These are phyloP conservation scores for Tulasnella calospora DNA, from an alignment of 768 basidiomycete genomes.

Conservation along the genomic window DNA sequence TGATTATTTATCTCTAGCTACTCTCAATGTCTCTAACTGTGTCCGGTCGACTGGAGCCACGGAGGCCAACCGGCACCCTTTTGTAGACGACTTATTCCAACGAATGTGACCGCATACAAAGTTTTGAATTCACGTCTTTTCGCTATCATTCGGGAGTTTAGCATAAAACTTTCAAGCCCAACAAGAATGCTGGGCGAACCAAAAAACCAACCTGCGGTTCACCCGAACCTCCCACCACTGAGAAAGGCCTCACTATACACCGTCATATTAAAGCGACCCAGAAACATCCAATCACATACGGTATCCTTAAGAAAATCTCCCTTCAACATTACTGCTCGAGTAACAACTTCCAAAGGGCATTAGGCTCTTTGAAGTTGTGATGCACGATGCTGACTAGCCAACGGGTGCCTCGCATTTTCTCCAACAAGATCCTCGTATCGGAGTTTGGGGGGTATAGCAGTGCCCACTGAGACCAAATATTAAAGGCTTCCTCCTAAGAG, in stretches of 20 bases:
- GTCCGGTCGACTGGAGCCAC: neutral
- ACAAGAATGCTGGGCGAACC: neutral
- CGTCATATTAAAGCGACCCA: neutral
- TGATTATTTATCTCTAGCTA: neutral
- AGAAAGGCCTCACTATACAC: neutral
- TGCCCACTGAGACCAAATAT: slow-evolving; percentile 94
- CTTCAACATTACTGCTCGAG: slow-evolving; percentile 37
- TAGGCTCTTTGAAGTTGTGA: slow-evolving; percentile 79
- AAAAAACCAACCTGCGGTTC: neutral
- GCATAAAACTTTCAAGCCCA: neutral
- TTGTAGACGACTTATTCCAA: neutral
- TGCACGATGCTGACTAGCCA: slow-evolving; percentile 93
- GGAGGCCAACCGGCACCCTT: neutral
- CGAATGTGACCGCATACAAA: neutral
- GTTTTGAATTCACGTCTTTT: neutral
- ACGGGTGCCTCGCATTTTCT: slow-evolving; percentile 60
- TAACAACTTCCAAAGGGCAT: slow-evolving; percentile 82
- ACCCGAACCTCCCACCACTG: neutral
- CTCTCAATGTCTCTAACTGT: neutral
- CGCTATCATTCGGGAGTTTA: neutral
- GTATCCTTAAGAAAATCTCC: neutral
- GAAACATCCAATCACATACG: neutral
- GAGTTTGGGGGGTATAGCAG: slow-evolving; percentile 76
- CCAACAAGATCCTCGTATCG: slow-evolving; percentile 64
- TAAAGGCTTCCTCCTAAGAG: slow-evolving; percentile 86